These are phyloP conservation scores for Plectranthus barbatus DNA, from an alignment of 257 asterid species.

Conservation along the genomic window DNA sequence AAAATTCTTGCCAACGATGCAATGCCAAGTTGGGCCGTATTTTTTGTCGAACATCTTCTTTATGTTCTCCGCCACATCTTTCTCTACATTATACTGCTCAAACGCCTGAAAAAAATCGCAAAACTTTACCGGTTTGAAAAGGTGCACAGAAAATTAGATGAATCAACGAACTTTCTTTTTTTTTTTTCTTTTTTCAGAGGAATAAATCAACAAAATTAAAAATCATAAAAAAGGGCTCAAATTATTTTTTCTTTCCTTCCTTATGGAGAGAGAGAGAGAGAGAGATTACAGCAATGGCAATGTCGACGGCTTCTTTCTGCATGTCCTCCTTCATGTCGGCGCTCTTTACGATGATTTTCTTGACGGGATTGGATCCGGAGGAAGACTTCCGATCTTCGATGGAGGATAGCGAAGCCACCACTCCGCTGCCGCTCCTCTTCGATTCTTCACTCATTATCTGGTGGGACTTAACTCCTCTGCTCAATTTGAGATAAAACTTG, in stretches of 20 bases:
- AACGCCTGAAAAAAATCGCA: constrained; percentile 50
- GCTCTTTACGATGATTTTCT: constrained; percentile 73
- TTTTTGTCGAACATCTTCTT: constrained; percentile 91
- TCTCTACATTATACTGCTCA: constrained; percentile 81
- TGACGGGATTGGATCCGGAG: constrained; percentile 43
- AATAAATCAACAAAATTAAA: background rate
- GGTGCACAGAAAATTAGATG: background rate
- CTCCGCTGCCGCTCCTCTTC: constrained; percentile 57
- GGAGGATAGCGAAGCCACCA: constrained; percentile 32
- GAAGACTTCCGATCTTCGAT: constrained; percentile 53
- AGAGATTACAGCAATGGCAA: constrained; percentile 68
- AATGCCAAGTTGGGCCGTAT: constrained; percentile 98
- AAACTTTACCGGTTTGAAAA: background rate
- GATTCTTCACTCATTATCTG: constrained; percentile 62
- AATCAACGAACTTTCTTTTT: background rate
- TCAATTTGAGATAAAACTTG: background rate
- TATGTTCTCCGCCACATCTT: constrained; percentile 92
- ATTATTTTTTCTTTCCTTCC: background rate
- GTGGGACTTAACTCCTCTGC: constrained; percentile 2
- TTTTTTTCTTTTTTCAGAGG: too few relatives aligned
- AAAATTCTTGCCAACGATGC: constrained; percentile 97
- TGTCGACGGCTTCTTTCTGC: constrained; percentile 89
- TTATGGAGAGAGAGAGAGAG: constrained; percentile 1
- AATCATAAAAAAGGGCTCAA: background rate
- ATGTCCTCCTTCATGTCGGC: constrained; percentile 94